A percentile compares a stretch with the other conserved stretches of the same genome.
Conservation (phyloP, 1,284 basidiomycete species). For the Tylopilus sp. region DNA sequence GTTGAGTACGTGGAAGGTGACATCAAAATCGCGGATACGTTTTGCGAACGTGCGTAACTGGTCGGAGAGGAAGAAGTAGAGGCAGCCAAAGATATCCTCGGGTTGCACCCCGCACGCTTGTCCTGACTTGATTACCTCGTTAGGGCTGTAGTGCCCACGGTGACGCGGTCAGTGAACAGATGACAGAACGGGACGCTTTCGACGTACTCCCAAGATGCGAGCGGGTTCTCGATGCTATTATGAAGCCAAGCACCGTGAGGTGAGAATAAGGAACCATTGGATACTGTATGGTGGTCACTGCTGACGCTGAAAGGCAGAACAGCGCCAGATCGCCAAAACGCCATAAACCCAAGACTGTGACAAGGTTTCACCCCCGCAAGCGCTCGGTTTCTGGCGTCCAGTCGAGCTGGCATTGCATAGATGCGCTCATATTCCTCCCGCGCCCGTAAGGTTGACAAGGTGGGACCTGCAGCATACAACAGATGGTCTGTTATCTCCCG, state of each 20-base stretch:
- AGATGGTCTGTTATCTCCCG: constrained; percentile 29
- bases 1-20: constrained; percentile 32
- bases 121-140: constrained; percentile 33
- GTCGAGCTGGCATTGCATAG: constrained; percentile 28
- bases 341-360: constrained; percentile 38
- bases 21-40: constrained; percentile 32
- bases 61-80: constrained; percentile 42
- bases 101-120: constrained; percentile 31
- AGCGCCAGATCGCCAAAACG: constrained; percentile 39
- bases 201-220: constrained; percentile 42
- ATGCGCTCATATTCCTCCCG: constrained; percentile 26
- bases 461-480: constrained; percentile 30
- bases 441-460: constrained; percentile 18
- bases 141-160: constrained; percentile 7
- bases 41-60: constrained; percentile 36
- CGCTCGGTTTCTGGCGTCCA: constrained; percentile 34
- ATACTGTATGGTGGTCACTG: constrained; percentile 33
- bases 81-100: constrained; percentile 43
- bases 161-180: too few species aligned
- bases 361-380: constrained; percentile 33
- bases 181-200: background rate
- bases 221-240: constrained; percentile 33
- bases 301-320: constrained; percentile 42
- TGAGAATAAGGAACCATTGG: constrained; percentile 40
- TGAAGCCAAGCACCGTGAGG: constrained; percentile 31